These are phyloP conservation scores for Alternaria burnsii DNA, from an alignment of 2,329 filamentous ascomycete species.

Conservation along the genomic window DNA sequence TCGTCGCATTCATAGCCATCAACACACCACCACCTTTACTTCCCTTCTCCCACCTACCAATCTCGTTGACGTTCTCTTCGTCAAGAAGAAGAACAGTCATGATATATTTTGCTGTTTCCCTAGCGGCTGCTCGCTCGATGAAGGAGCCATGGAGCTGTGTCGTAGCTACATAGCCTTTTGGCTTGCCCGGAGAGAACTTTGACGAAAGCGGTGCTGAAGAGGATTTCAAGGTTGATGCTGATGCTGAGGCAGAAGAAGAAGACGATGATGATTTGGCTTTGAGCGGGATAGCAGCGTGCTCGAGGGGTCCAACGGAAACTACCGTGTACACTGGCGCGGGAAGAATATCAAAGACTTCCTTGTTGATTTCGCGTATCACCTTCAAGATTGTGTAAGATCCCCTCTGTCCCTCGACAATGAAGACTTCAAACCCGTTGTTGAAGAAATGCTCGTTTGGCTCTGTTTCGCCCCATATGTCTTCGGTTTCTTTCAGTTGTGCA, in stretches of 20 bases:
- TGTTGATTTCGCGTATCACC: conserved; percentile 22
- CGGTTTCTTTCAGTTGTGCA: conserved; percentile 4
- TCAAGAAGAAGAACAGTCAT: conserved; percentile 24
- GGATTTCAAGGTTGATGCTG: neutral
- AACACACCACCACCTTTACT: conserved; percentile 20
- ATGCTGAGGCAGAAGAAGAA: neutral
- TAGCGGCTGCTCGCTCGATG: conserved; percentile 13
- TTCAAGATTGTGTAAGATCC: conserved; percentile 22
- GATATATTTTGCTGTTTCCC: conserved; percentile 15
- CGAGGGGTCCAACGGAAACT: conserved; percentile 24
- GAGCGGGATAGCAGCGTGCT: neutral
- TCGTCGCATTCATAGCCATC: conserved; percentile 22
- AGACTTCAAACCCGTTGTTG: conserved; percentile 18
- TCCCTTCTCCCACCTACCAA: conserved; percentile 21
- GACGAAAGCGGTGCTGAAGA: neutral
- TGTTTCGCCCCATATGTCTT: conserved; percentile 17
- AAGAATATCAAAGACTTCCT: conserved; percentile 11
- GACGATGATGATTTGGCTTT: neutral
- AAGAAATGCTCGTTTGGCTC: conserved; percentile 6
- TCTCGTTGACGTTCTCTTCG: conserved; percentile 9
- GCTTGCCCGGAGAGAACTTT: neutral
- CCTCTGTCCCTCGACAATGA: conserved; percentile 29
- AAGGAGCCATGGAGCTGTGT: conserved; percentile 15
- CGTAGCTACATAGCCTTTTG: conserved; percentile 12
- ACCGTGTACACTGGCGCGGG: conserved; percentile 32